phyloP scores from a whole-genome alignment of 257 asterid species.

The Thymus quinquecostatus region DNA sequence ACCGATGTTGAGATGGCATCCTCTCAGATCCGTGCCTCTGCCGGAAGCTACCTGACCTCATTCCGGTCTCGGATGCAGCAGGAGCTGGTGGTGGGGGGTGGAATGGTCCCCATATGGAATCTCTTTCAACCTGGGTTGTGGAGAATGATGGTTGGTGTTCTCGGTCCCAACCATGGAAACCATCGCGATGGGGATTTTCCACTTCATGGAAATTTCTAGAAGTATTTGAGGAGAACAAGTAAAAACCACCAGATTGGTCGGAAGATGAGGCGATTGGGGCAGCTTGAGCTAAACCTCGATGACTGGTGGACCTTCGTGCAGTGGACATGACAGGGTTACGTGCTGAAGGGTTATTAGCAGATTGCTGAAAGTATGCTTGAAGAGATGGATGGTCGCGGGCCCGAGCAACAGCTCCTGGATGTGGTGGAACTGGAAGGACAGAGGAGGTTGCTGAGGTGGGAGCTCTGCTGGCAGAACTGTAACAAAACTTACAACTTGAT shows the following conservation, averaged over 20 bases:
- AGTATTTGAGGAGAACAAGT: conserved; percentile 62
- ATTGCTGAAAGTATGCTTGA: conserved; percentile 74
- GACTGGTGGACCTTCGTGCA: conserved; percentile 57
- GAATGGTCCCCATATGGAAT: conserved; percentile 70
- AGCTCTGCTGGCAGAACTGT: conserved; percentile 72
- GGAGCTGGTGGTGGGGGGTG: conserved; percentile 51
- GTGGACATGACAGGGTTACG: conserved; percentile 50
- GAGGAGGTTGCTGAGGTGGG: conserved; percentile 70
- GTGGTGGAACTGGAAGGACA: conserved; percentile 65
- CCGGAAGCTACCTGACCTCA: conserved; percentile 51
- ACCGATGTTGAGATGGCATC: conserved; percentile 74
- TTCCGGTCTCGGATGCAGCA: conserved; percentile 47
- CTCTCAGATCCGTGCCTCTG: conserved; percentile 82
- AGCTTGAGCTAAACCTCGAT: conserved; percentile 57
- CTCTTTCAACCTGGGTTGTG: conserved; percentile 54
- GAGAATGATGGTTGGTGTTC: conserved; percentile 56
- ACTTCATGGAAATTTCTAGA: conserved; percentile 65
- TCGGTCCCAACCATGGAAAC: conserved; percentile 59
- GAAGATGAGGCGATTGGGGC: conserved; percentile 57
- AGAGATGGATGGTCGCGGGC: conserved; percentile 72
- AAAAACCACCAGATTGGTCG: conserved; percentile 60
- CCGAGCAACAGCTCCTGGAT: conserved; percentile 63
- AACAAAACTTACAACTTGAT: conserved; percentile 15
- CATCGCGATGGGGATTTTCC: conserved; percentile 50
- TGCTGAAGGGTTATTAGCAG: conserved; percentile 49